phyloP scores from a whole-genome alignment of 257 asterid genomes.

The Solanum lycopersicoides region DNA sequence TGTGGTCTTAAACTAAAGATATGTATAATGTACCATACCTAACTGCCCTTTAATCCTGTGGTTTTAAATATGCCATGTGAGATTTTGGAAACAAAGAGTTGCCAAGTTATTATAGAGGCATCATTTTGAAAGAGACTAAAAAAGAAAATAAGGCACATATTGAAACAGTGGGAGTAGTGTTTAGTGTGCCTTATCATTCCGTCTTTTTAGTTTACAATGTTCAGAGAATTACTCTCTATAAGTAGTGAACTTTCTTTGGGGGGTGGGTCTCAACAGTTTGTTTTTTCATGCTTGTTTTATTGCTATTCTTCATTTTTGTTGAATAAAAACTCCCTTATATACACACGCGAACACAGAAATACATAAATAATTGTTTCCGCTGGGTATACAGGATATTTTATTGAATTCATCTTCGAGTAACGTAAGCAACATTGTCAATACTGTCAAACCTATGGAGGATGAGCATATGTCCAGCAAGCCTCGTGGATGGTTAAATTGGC shows the following conservation, averaged over 20 bases:
- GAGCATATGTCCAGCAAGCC: conserved; percentile 59
- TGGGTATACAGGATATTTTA: conserved; percentile 54
- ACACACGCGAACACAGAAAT: background rate
- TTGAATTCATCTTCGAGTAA: conserved; percentile 30
- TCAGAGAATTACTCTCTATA: background rate
- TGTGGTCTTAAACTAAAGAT: background rate
- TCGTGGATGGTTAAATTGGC: conserved; percentile 98
- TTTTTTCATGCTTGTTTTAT: background rate
- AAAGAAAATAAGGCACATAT: background rate
- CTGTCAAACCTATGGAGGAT: conserved; percentile 49
- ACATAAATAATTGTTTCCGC: background rate
- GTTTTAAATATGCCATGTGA: background rate
- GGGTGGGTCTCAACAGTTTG: background rate
- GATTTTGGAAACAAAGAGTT: background rate
- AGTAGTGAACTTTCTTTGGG: background rate
- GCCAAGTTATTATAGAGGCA: background rate
- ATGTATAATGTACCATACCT: background rate
- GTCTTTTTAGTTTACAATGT: background rate
- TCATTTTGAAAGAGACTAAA: background rate
- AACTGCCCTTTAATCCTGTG: background rate
- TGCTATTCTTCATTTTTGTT: background rate
- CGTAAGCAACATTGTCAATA: conserved; percentile 38
- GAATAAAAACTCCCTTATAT: background rate
- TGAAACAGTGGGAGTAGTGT: background rate
- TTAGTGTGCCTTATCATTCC: background rate